Evolutionary conservation across 306 rosid genomes (phyloP).

Genomic region (Cucurbita ficifolia): DNA sequence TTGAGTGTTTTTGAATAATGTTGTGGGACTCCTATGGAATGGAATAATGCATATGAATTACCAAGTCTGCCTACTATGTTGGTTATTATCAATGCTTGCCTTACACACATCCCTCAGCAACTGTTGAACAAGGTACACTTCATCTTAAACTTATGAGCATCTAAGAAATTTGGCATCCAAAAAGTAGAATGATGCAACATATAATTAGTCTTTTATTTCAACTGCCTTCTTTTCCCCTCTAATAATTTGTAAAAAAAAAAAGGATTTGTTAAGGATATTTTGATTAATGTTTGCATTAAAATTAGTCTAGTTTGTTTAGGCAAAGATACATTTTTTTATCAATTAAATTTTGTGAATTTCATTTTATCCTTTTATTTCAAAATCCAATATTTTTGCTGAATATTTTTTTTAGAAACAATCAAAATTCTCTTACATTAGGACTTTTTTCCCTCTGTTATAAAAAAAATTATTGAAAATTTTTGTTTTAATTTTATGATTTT

Average conservation of each 20-base stretch:
- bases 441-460: no score
- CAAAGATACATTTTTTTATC: background rate
- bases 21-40: conserved; percentile 31
- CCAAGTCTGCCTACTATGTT: conserved; percentile 21
- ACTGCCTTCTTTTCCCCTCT: background rate
- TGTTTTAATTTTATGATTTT: background rate
- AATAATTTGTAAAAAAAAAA: background rate
- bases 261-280: background rate
- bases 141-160: background rate
- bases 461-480: background rate
- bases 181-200: background rate
- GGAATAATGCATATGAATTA: conserved; percentile 41
- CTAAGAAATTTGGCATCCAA: background rate
- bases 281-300: background rate
- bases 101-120: background rate
- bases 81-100: background rate
- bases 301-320: background rate
- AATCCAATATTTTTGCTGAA: background rate
- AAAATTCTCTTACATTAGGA: no score
- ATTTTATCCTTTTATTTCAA: background rate
- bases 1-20: conserved; percentile 41
- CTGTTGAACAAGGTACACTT: background rate
- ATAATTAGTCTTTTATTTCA: background rate
- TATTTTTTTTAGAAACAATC: no score
- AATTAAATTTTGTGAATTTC: background rate